phyloP scores from a whole-genome alignment of 345 rosid genomes.

The Salix udensis region DNA sequence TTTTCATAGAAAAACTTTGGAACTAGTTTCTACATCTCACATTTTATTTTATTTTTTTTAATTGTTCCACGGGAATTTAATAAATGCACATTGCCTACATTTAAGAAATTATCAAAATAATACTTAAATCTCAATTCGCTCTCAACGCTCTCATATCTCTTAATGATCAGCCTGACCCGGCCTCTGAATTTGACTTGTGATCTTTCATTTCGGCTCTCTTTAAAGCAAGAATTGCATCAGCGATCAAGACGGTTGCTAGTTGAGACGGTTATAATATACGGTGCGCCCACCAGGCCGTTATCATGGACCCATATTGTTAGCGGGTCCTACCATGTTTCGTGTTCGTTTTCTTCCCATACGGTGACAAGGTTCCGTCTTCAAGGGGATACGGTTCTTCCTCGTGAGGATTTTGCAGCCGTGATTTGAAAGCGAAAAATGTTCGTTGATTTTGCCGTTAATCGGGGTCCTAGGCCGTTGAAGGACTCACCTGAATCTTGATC shows the following conservation, averaged over 20 bases:
- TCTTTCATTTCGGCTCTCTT: too few relatives aligned
- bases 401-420: neutral
- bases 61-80: too few relatives aligned
- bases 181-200: neutral
- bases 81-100: too few relatives aligned
- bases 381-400: slow-evolving; percentile 5
- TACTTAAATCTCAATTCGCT: neutral
- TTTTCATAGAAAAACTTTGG: too few relatives aligned
- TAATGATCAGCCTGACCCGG: neutral
- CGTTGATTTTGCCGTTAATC: slow-evolving; percentile 50
- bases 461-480: slow-evolving; percentile 37
- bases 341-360: neutral
- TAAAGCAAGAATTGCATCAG: too few relatives aligned
- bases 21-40: too few relatives aligned
- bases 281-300: neutral
- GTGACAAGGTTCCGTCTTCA: slow-evolving; percentile 13
- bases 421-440: slow-evolving; percentile 24
- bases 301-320: neutral
- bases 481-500: neutral
- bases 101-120: too few relatives aligned
- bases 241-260: neutral
- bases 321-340: neutral
- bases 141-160: neutral
- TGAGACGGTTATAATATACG: neutral
- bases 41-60: too few relatives aligned